A percentile compares a stretch with the other conserved stretches of the same genome.
These are phyloP conservation scores for Botrytis aclada DNA, from an alignment of 2,329 filamentous ascomycete species.

Conservation along the genomic window DNA sequence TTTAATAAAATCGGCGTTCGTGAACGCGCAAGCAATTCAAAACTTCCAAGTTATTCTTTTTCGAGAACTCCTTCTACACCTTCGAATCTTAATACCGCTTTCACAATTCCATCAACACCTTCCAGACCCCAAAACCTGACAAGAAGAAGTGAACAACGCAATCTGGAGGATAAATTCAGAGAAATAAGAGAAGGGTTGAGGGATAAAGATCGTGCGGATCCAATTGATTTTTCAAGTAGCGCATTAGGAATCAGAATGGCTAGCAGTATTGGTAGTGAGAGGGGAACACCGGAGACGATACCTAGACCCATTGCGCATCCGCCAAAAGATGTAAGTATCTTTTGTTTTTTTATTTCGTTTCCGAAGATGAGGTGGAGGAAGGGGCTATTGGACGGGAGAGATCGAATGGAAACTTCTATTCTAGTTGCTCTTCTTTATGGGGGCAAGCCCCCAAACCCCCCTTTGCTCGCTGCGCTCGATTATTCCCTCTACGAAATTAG, in stretches of 20 bases:
- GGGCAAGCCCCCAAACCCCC: slow-evolving; percentile 2
- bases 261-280: background rate
- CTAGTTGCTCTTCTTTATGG: background rate
- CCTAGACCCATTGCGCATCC: slow-evolving; percentile 11
- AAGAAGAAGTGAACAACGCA: background rate
- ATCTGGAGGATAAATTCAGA: background rate
- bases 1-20: slow-evolving; percentile 2
- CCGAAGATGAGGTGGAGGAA: background rate
- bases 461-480: slow-evolving; percentile 5
- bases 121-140: background rate
- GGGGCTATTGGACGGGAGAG: background rate
- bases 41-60: background rate
- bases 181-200: slow-evolving; percentile 7
- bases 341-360: background rate
- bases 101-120: background rate
- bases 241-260: slow-evolving; percentile 5
- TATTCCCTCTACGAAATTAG: background rate
- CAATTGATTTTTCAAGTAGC: background rate
- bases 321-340: slow-evolving; percentile 16
- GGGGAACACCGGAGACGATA: slow-evolving; percentile 17
- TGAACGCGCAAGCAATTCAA: background rate
- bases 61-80: background rate
- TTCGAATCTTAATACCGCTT: background rate
- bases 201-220: background rate
- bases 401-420: background rate